A percentile compares a stretch with the other conserved stretches of the same genome.
Conservation (phyloP, 768 basidiomycete genomes). For the Sporobolomyces roseus region DNA sequence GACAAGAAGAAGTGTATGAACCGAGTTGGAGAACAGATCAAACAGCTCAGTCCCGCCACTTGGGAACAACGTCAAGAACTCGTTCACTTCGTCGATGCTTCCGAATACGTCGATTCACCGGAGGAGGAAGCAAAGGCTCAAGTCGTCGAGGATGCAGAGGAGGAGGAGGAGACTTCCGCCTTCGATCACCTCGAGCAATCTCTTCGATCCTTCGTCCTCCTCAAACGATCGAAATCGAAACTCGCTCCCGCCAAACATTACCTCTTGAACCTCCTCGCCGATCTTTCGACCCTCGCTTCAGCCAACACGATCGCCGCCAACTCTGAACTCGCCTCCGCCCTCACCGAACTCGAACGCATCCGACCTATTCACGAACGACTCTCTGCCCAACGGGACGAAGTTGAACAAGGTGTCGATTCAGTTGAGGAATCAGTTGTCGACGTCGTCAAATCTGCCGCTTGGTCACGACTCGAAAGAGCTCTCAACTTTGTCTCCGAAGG, state of each 20-base stretch:
- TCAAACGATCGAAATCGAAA: constrained; percentile 94
- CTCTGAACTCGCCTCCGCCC: constrained; percentile 67
- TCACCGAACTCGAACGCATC: constrained; percentile 62
- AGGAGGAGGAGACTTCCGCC: constrained; percentile 46
- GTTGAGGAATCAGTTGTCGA: constrained; percentile 71
- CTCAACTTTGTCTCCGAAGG: constrained; percentile 74
- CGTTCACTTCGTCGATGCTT: constrained; percentile 97
- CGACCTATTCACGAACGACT: constrained; percentile 86
- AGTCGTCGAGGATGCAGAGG: constrained; percentile 54
- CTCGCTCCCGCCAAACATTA: constrained; percentile 89
- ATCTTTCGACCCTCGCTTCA: constrained; percentile 78
- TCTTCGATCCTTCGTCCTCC: constrained; percentile 87
- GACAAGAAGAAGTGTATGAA: constrained; percentile 90
- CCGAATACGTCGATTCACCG: constrained; percentile 49
- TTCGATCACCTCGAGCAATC: constrained; percentile 87
- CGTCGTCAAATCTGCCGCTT: constrained; percentile 58
- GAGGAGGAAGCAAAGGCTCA: constrained; percentile 54
- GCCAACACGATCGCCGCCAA: constrained; percentile 85
- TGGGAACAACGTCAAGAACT: constrained; percentile 86
- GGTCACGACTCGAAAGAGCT: constrained; percentile 61
- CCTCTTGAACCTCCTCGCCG: constrained; percentile 79
- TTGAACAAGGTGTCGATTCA: constrained; percentile 73
- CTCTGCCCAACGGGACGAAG: constrained; percentile 63
- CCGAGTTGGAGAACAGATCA: constrained; percentile 87
- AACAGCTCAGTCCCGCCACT: constrained; percentile 82